Evolutionary conservation across 2,329 filamentous ascomycete genomes (phyloP).

Genomic region (Penicillium rolfsii): DNA sequence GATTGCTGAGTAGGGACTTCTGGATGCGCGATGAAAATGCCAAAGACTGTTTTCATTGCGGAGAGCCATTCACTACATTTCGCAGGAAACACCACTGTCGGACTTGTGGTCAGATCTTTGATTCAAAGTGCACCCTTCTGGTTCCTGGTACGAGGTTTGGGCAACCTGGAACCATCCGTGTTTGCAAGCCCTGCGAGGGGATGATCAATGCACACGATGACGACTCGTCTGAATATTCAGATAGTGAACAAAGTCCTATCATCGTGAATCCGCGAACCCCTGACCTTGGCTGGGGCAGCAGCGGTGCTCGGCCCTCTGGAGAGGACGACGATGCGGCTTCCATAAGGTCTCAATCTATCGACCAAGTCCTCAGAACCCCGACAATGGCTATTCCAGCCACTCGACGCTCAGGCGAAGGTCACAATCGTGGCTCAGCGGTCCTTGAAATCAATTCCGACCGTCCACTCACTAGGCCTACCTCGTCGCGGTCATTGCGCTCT

Average conservation of each 20-base stretch:
- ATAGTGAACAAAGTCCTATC: slow-evolving; percentile 68
- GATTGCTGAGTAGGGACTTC: slow-evolving; percentile 90
- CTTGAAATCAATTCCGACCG: slow-evolving; percentile 87
- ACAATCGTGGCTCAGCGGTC: slow-evolving; percentile 82
- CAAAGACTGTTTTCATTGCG: slow-evolving; percentile 94
- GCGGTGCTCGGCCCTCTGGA: slow-evolving; percentile 47
- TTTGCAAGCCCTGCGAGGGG: slow-evolving; percentile 89
- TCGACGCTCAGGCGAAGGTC: slow-evolving; percentile 69
- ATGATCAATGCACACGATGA: slow-evolving; percentile 91
- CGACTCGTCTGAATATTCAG: slow-evolving; percentile 88
- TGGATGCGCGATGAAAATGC: slow-evolving; percentile 99
- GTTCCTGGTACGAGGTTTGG: slow-evolving; percentile 87
- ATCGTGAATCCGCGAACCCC: slow-evolving; percentile 61
- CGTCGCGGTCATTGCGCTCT: slow-evolving; percentile 84
- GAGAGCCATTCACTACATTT: slow-evolving; percentile 88
- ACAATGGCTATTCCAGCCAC: slow-evolving; percentile 69
- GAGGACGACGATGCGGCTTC: slow-evolving; percentile 54
- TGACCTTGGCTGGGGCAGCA: slow-evolving; percentile 60
- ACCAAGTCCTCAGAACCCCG: slow-evolving; percentile 55
- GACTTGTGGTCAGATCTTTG: slow-evolving; percentile 95
- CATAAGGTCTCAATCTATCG: slow-evolving; percentile 51
- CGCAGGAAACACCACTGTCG: slow-evolving; percentile 95
- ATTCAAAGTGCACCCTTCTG: slow-evolving; percentile 92
- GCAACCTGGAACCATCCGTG: slow-evolving; percentile 78
- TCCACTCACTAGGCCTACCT: slow-evolving; percentile 81